These are phyloP conservation scores for Corylus americana DNA, from an alignment of 306 rosid species.

Conservation along the genomic window DNA sequence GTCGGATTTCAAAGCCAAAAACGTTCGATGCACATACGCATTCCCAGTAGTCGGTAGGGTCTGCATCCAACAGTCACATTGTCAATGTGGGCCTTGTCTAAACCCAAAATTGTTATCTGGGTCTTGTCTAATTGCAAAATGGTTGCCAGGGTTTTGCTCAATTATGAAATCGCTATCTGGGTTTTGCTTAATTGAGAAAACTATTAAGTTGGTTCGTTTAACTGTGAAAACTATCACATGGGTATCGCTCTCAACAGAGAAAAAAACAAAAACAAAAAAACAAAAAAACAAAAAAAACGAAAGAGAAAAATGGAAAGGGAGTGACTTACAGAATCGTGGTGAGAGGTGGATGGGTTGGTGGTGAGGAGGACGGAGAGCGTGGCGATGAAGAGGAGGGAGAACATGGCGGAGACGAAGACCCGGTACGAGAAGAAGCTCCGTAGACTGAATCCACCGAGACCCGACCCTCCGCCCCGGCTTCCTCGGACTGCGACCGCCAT, in stretches of 20 bases:
- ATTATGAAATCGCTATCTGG: neutral
- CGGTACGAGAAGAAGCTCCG: constrained; percentile 90
- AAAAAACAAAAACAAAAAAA: neutral
- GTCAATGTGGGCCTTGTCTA: neutral
- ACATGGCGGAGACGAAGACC: constrained; percentile 94
- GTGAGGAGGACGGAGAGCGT: constrained; percentile 77
- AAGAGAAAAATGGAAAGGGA: neutral
- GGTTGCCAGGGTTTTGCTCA: neutral
- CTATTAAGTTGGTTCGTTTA: neutral
- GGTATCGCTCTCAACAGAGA: neutral
- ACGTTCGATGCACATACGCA: constrained; percentile 79
- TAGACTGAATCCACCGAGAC: constrained; percentile 54
- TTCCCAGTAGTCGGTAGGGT: constrained; percentile 80
- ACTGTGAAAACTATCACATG: neutral
- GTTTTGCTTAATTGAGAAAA: constrained; percentile 25
- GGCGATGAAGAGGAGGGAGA: constrained; percentile 85
- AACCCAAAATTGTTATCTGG: constrained; percentile 18
- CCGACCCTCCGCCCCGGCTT: constrained; percentile 58
- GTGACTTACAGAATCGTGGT: constrained; percentile 72
- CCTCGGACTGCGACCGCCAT: constrained; percentile 96
- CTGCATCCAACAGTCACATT: constrained; percentile 38
- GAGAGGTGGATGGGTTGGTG: constrained; percentile 63
- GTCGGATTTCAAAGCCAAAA: constrained; percentile 92
- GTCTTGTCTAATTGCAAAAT: constrained; percentile 16
- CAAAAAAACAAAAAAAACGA: neutral